These are phyloP conservation scores for Phanerochaete sordida DNA, from an alignment of 768 basidiomycete genomes.

Conservation along the genomic window DNA sequence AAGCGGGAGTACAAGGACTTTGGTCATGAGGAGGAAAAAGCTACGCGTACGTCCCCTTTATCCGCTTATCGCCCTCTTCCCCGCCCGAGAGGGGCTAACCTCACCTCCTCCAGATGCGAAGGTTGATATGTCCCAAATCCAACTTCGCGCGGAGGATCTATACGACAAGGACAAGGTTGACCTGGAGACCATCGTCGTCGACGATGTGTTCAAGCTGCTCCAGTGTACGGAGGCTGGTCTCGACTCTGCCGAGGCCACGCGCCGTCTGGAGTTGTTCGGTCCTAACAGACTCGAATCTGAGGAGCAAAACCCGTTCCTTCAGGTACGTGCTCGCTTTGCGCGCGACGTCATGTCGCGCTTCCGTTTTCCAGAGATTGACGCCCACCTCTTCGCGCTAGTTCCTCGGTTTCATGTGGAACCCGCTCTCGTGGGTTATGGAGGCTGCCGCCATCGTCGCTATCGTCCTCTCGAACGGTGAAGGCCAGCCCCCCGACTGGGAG, in stretches of 20 bases:
- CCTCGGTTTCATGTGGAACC: constrained; percentile 99
- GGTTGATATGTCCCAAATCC: constrained; percentile 86
- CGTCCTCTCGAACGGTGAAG: constrained; percentile 89
- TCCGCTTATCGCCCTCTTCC: constrained; percentile 15
- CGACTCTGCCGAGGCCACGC: constrained; percentile 62
- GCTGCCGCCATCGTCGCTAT: constrained; percentile 93
- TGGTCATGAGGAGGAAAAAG: constrained; percentile 60
- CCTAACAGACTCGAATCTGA: constrained; percentile 92
- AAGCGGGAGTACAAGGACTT: constrained; percentile 90
- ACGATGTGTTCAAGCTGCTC: constrained; percentile 94
- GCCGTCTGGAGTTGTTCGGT: constrained; percentile 90
- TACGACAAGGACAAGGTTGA: constrained; percentile 99
- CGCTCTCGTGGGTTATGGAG: constrained; percentile 99
- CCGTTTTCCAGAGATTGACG: neutral
- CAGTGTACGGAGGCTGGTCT: constrained; percentile 88
- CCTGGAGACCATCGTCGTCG: constrained; percentile 93
- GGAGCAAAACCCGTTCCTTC: constrained; percentile 88
- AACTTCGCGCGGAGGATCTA: constrained; percentile 88
- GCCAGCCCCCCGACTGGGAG: constrained; percentile 88
- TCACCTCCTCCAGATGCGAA: constrained; percentile 57
- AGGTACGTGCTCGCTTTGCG: constrained; percentile 41
- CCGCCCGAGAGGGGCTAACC: constrained; percentile 12
- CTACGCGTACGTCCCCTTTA: constrained; percentile 59
- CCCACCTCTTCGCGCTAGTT: constrained; percentile 50
- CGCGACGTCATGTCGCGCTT: neutral